A percentile compares a stretch with the other conserved stretches of the same genome.
phyloP scores from a whole-genome alignment of 2,329 filamentous ascomycete species.

The Talaromyces verruculosus region DNA sequence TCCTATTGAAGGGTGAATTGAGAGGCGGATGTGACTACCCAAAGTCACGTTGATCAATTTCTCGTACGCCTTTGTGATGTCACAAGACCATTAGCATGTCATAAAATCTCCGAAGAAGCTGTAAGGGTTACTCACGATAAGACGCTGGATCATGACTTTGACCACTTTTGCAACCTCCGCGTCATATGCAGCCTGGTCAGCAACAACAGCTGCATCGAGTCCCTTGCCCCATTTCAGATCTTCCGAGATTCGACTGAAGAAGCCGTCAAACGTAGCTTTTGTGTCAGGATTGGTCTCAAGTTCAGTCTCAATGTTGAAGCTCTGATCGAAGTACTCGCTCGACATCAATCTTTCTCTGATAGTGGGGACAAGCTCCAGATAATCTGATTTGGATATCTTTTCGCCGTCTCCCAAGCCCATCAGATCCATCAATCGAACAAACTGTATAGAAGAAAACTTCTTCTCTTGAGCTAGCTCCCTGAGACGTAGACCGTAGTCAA shows the following conservation, averaged over 20 bases:
- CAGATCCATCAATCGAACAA: conserved; percentile 47
- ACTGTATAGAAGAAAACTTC: conserved; percentile 48
- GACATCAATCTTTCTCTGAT: conserved; percentile 12
- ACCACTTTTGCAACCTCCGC: conserved; percentile 13
- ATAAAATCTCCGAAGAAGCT: background rate
- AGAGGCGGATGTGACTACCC: conserved; percentile 51
- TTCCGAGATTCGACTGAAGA: conserved; percentile 51
- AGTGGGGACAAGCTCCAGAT: conserved; percentile 8
- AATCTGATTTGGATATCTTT: conserved; percentile 3
- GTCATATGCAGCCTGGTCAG: conserved; percentile 44
- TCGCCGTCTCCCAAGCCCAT: conserved; percentile 10
- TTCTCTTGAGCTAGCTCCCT: conserved; percentile 40
- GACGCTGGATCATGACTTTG: conserved; percentile 43
- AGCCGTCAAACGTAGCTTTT: conserved; percentile 55
- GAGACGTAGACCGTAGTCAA: conserved; percentile 53
- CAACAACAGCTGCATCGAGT: conserved; percentile 1
- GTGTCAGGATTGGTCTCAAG: conserved; percentile 51
- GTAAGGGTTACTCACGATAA: conserved; percentile 6
- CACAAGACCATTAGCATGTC: background rate
- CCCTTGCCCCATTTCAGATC: conserved; percentile 13
- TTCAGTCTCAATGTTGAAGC: conserved; percentile 47
- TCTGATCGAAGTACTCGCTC: conserved; percentile 23
- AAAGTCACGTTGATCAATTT: conserved; percentile 51
- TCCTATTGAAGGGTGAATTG: conserved; percentile 55
- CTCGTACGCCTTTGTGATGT: conserved; percentile 49